These are phyloP conservation scores for Glarea lozoyensis DNA, from an alignment of 495 filamentous ascomycete genomes.

Conservation along the genomic window DNA sequence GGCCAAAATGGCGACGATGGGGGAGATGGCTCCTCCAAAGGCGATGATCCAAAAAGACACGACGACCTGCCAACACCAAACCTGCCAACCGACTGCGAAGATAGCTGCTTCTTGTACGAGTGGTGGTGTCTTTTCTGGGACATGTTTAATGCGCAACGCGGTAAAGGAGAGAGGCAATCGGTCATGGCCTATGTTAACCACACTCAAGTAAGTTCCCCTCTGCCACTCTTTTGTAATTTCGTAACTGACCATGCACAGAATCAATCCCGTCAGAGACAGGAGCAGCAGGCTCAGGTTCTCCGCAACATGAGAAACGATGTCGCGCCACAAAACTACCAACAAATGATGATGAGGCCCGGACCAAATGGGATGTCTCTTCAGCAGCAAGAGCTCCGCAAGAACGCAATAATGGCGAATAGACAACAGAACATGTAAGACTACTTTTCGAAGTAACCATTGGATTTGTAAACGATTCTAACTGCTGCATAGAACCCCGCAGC, in stretches of 20 bases:
- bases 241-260: conserved; percentile 32
- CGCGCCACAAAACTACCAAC: conserved; percentile 33
- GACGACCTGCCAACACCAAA: conserved; percentile 72
- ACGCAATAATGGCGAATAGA: conserved; percentile 77
- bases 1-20: conserved; percentile 62
- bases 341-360: conserved; percentile 49
- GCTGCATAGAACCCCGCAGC: conserved; percentile 36
- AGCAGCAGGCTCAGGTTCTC: conserved; percentile 59
- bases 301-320: conserved; percentile 53
- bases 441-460: conserved; percentile 1
- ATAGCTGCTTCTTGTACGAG: conserved; percentile 78
- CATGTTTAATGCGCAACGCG: conserved; percentile 71
- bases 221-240: conserved; percentile 1
- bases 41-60: conserved; percentile 61
- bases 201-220: conserved; percentile 58
- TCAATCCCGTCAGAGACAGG: conserved; percentile 57
- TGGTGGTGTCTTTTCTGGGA: conserved; percentile 99
- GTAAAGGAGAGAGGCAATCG: conserved; percentile 26
- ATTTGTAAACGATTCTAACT: conserved; percentile 19
- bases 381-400: conserved; percentile 50
- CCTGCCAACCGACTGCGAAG: conserved; percentile 48
- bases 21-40: conserved; percentile 78
- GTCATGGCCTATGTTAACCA: conserved; percentile 67
- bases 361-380: conserved; percentile 41
- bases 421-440: conserved; percentile 55